Percentiles rank a stretch among this genome's conserved stretches.
Evolutionary conservation across 2,329 filamentous ascomycete genomes (phyloP).

Genomic region (Fusarium brachygibbosum): DNA sequence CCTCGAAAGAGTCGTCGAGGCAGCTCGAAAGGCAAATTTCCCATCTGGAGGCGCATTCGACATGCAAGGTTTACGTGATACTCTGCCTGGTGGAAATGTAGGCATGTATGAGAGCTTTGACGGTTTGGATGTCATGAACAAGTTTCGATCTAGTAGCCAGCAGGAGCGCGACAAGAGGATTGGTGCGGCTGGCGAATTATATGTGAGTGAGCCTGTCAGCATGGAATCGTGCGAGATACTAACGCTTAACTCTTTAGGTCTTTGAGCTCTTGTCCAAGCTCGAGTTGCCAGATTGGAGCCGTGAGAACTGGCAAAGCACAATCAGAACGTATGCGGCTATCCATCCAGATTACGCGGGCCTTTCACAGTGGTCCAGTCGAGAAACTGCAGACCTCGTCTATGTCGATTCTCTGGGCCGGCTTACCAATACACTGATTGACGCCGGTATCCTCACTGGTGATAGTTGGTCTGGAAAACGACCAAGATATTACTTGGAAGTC

Average conservation of each 20-base stretch:
- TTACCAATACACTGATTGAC: conserved; percentile 30
- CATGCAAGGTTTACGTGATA: conserved; percentile 16
- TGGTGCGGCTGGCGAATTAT: conserved; percentile 46
- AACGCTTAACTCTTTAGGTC: conserved; percentile 7
- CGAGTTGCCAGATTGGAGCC: conserved; percentile 17
- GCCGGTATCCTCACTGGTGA: conserved; percentile 20
- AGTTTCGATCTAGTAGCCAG: conserved; percentile 36
- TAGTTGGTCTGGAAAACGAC: conserved; percentile 42
- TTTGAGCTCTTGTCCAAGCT: conserved; percentile 39
- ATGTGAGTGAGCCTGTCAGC: conserved; percentile 19
- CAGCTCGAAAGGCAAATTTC: conserved; percentile 28
- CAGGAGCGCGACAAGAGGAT: conserved; percentile 43
- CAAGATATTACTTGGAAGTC: conserved; percentile 63
- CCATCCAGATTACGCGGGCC: conserved; percentile 21
- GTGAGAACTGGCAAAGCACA: conserved; percentile 34
- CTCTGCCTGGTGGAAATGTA: not conserved
- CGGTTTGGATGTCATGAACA: conserved; percentile 28
- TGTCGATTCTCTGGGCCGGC: conserved; percentile 12
- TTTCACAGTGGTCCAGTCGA: conserved; percentile 10
- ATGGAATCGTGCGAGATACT: not conserved
- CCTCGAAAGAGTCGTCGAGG: conserved; percentile 20
- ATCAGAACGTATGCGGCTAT: conserved; percentile 23
- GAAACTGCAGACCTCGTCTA: conserved; percentile 39
- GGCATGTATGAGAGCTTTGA: conserved; percentile 23
- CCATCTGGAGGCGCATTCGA: conserved; percentile 27